A percentile compares a stretch with the other conserved stretches of the same genome.
phyloP scores from a whole-genome alignment of 2,329 filamentous ascomycete species.

The Pseudogymnoascus sp. region DNA sequence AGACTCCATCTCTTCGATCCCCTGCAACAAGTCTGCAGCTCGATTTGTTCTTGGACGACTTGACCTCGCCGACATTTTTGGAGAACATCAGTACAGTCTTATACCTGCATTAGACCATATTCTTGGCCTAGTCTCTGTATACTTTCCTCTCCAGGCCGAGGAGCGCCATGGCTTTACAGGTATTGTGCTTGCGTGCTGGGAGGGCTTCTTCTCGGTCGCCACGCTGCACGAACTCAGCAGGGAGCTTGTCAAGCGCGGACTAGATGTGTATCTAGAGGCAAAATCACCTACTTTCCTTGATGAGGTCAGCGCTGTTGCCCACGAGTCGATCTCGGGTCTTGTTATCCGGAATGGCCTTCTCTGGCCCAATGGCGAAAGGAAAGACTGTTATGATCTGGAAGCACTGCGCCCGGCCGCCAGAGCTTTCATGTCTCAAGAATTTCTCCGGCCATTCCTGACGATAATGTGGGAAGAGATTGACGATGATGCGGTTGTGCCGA shows the following conservation, averaged over 20 bases:
- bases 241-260: constrained; percentile 17
- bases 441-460: constrained; percentile 26
- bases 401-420: constrained; percentile 23
- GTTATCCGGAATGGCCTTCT: constrained; percentile 39
- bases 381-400: constrained; percentile 37
- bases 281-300: constrained; percentile 21
- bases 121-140: constrained; percentile 8
- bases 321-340: constrained; percentile 30
- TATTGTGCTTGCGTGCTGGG: constrained; percentile 19
- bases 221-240: constrained; percentile 17
- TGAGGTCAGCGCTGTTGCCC: constrained; percentile 13
- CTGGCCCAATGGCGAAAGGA: constrained; percentile 33
- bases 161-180: constrained; percentile 14
- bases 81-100: constrained; percentile 1
- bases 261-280: constrained; percentile 24
- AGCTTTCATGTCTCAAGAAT: constrained; percentile 23
- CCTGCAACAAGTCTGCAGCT: no score
- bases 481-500: constrained; percentile 20
- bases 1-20: constrained; percentile 26
- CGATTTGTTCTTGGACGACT: constrained; percentile 11
- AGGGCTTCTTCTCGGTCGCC: constrained; percentile 12
- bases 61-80: constrained; percentile 16
- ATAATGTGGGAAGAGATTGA: constrained; percentile 27
- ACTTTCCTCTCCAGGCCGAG: constrained; percentile 14
- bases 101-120: background rate